A percentile compares a stretch with the other conserved stretches of the same genome.
Conservation (phyloP, 2,329 filamentous ascomycete genomes). For the Hypomyces rosellus region DNA sequence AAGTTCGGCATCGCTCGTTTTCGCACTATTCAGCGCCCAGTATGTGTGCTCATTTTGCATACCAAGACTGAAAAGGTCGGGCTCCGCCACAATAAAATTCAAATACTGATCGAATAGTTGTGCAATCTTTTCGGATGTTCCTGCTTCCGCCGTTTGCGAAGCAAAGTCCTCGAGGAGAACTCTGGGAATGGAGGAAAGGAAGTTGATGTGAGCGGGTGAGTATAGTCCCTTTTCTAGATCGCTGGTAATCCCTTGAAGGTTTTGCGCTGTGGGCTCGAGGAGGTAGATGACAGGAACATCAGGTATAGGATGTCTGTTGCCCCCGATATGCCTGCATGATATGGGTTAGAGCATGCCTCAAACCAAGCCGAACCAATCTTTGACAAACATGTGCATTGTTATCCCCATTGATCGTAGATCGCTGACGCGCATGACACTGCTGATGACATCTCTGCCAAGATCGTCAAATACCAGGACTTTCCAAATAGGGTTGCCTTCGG, state of each 20-base stretch:
- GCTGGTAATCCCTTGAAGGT: constrained; percentile 73
- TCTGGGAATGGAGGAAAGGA: constrained; percentile 86
- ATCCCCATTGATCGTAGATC: constrained; percentile 92
- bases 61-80: constrained; percentile 88
- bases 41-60: constrained; percentile 89
- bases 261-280: constrained; percentile 78
- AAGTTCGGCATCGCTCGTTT: constrained; percentile 83
- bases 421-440: constrained; percentile 88
- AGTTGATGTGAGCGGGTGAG: constrained; percentile 92
- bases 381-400: constrained; percentile 79
- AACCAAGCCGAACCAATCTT: neutral
- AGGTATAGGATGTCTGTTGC: constrained; percentile 80
- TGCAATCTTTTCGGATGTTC: constrained; percentile 81
- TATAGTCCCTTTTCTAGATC: constrained; percentile 87
- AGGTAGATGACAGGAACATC: constrained; percentile 96
- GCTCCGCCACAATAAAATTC: constrained; percentile 94
- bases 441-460: constrained; percentile 86
- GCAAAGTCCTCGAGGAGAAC: constrained; percentile 93
- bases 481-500: constrained; percentile 91
- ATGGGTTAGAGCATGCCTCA: constrained; percentile 18
- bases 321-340: constrained; percentile 63
- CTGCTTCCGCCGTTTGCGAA: constrained; percentile 73
- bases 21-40: constrained; percentile 90
- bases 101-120: constrained; percentile 96
- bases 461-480: constrained; percentile 96